Evolutionary conservation across 73 alveolate genomes (phyloP).

Genomic region (Halteria grandinella): DNA sequence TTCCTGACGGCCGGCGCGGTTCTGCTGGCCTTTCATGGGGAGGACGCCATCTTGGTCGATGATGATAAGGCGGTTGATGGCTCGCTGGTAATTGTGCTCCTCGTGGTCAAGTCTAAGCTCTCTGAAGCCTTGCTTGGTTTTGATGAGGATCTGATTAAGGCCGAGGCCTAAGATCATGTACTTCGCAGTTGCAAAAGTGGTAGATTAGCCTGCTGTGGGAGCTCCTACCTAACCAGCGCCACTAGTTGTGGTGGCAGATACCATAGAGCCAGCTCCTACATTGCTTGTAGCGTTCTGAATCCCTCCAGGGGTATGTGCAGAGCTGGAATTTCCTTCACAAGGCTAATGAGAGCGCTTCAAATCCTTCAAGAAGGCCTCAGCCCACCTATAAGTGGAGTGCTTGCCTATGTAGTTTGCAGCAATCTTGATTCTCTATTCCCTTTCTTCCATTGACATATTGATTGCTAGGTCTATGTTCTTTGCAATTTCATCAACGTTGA

Average conservation of each 20-base stretch:
- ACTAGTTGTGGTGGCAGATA: too few species aligned
- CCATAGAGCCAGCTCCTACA: too few species aligned
- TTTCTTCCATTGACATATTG: conserved; percentile 50
- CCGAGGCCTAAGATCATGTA: conserved; percentile 54
- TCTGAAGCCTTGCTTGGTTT: conserved; percentile 26
- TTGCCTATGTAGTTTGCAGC: conserved; percentile 41
- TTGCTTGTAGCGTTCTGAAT: too few species aligned
- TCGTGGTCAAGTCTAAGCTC: not conserved
- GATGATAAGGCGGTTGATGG: conserved; percentile 26
- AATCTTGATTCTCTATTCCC: conserved; percentile 32
- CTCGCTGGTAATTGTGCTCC: conserved; percentile 15
- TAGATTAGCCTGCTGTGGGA: too few species aligned
- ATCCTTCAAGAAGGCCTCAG: conserved; percentile 71
- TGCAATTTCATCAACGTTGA: conserved; percentile 66
- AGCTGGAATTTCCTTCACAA: conserved; percentile 31
- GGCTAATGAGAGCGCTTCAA: conserved; percentile 66
- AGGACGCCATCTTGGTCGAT: conserved; percentile 47
- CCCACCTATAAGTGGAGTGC: conserved; percentile 71
- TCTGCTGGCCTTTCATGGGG: conserved; percentile 29
- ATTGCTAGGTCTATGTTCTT: conserved; percentile 68
- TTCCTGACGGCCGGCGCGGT: not conserved
- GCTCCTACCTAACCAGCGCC: too few species aligned
- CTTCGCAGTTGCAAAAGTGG: too few species aligned
- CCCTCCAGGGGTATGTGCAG: too few species aligned
- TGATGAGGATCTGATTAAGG: conserved; percentile 25